A percentile compares a stretch with the other conserved stretches of the same genome.
These are phyloP conservation scores for Ganoderma lingzhi DNA, from an alignment of 1,284 basidiomycete genomes.

Conservation along the genomic window DNA sequence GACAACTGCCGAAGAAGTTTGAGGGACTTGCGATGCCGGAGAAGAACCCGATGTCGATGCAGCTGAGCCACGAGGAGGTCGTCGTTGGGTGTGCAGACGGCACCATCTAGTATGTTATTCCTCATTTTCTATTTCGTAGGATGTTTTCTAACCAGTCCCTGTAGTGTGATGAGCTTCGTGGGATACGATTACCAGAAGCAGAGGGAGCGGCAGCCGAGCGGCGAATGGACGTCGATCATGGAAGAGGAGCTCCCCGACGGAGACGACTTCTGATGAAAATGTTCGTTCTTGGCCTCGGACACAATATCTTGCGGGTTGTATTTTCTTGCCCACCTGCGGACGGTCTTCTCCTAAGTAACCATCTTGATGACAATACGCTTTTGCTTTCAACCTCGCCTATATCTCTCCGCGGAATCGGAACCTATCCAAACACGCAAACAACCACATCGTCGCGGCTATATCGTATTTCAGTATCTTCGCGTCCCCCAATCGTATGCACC, in stretches of 20 bases:
- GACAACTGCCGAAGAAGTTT: slow-evolving; percentile 70
- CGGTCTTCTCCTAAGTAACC: background rate
- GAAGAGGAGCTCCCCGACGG: slow-evolving; percentile 24
- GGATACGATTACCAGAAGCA: slow-evolving; percentile 64
- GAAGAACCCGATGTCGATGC: slow-evolving; percentile 91
- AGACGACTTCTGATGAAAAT: slow-evolving; percentile 17
- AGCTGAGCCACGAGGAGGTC: slow-evolving; percentile 85
- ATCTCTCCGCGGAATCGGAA: background rate
- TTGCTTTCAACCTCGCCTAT: background rate
- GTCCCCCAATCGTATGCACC: slow-evolving; percentile 13
- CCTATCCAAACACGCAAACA: background rate
- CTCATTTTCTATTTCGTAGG: slow-evolving; percentile 19
- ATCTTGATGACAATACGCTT: background rate
- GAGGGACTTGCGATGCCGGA: slow-evolving; percentile 79
- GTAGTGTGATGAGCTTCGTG: slow-evolving; percentile 78
- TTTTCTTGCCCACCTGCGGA: background rate
- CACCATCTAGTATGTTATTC: slow-evolving; percentile 78
- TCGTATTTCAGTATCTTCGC: slow-evolving; percentile 4
- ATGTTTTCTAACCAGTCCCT: background rate
- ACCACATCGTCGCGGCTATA: background rate
- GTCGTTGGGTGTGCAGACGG: slow-evolving; percentile 88
- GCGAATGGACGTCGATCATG: slow-evolving; percentile 23
- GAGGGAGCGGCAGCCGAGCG: slow-evolving; percentile 22
- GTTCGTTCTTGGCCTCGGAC: background rate
- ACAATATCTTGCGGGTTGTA: background rate